Conservation (phyloP, 805 yeast genomes). For the Dipodascus albidus region DNA sequence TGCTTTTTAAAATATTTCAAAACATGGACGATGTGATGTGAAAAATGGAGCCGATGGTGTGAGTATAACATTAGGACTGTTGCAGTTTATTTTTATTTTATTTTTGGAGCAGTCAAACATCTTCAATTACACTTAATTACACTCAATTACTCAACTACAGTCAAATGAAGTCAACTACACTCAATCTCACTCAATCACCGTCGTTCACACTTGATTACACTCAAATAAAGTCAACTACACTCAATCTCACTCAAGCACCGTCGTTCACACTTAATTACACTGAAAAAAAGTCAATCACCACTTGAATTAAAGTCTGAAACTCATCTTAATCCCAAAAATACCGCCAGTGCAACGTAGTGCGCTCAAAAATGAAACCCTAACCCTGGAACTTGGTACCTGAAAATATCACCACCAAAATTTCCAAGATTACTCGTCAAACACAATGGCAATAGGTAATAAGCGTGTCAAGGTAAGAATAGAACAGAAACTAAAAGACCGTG, state of each 20-base stretch:
- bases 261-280: too few relatives aligned
- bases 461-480: background rate
- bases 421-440: background rate
- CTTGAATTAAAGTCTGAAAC: too few relatives aligned
- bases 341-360: too few relatives aligned
- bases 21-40: background rate
- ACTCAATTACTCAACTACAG: too few relatives aligned
- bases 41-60: background rate
- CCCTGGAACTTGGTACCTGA: background rate
- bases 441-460: background rate
- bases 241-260: too few relatives aligned
- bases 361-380: background rate
- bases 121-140: too few relatives aligned
- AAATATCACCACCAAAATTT: background rate
- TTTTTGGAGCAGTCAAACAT: too few relatives aligned
- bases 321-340: too few relatives aligned
- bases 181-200: background rate
- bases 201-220: background rate
- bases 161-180: background rate
- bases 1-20: background rate
- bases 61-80: too few relatives aligned
- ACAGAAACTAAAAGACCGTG: background rate
- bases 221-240: background rate
- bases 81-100: too few relatives aligned
- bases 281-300: too few relatives aligned